Percentiles rank a stretch among this genome's conserved stretches.
Conservation (phyloP, 768 basidiomycete species). For the Boletus vinaceobasis region DNA sequence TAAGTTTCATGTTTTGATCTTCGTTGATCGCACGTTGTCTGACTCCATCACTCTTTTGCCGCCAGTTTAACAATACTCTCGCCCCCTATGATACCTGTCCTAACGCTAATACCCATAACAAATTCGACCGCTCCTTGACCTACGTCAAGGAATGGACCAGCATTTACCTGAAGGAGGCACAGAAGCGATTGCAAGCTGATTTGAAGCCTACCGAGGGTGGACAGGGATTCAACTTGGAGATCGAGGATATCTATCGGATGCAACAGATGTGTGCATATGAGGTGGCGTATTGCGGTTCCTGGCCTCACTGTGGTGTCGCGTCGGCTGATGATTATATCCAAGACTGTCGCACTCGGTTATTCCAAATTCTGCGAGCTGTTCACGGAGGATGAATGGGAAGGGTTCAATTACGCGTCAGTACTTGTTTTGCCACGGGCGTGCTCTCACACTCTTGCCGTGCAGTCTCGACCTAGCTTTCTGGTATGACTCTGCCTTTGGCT, state of each 20-base stretch:
- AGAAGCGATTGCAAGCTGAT: constrained; percentile 53
- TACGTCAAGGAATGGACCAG: constrained; percentile 65
- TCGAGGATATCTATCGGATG: constrained; percentile 71
- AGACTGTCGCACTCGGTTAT: constrained; percentile 91
- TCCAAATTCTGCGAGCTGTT: constrained; percentile 91
- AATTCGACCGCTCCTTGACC: constrained; percentile 52
- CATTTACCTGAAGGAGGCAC: constrained; percentile 69
- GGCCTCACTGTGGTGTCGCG: not conserved
- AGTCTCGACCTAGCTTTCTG: constrained; percentile 26
- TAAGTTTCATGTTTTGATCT: constrained; percentile 33
- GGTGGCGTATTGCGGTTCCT: constrained; percentile 33
- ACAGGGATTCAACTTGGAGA: constrained; percentile 55
- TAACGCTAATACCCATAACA: constrained; percentile 49
- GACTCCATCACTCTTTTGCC: not conserved
- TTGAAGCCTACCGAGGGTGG: constrained; percentile 30
- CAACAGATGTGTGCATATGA: constrained; percentile 87
- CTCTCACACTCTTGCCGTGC: not conserved
- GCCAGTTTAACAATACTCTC: constrained; percentile 78
- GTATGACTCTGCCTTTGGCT: constrained; percentile 79
- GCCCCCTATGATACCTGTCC: constrained; percentile 82
- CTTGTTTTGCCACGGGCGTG: not conserved
- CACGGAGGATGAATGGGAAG: constrained; percentile 90
- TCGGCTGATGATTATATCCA: not conserved
- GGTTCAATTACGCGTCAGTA: constrained; percentile 80
- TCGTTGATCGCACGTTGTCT: not conserved